A percentile compares a stretch with the other conserved stretches of the same genome.
Evolutionary conservation across 176 grass and related monocot genomes (phyloP).

Genomic region (Lolium perenne): DNA sequence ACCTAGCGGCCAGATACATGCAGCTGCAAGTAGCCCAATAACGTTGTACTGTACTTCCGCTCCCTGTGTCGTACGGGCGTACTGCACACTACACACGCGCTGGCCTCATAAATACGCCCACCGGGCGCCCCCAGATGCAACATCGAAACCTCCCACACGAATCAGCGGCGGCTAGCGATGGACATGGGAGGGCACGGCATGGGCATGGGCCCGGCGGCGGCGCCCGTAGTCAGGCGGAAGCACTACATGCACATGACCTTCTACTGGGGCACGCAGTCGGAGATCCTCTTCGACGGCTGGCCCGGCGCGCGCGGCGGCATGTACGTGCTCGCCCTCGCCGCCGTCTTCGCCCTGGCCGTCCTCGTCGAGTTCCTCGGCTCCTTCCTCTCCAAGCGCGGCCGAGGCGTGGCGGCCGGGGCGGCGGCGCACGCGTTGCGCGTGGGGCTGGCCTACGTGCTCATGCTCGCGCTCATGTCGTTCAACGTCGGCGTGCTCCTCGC

Average conservation of each 20-base stretch:
- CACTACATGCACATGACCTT: slow-evolving; percentile 87
- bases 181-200: slow-evolving; percentile 48
- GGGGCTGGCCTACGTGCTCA: slow-evolving; percentile 69
- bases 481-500: slow-evolving; percentile 77
- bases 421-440: slow-evolving; percentile 58
- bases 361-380: slow-evolving; percentile 60
- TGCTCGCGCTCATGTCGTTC: slow-evolving; percentile 98
- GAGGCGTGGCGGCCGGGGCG: slow-evolving; percentile 25
- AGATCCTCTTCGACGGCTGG: slow-evolving; percentile 79
- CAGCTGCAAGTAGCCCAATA: too few species aligned
- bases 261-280: slow-evolving; percentile 83
- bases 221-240: slow-evolving; percentile 22
- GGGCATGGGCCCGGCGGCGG: slow-evolving; percentile 12
- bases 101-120: background rate
- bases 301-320: slow-evolving; percentile 72
- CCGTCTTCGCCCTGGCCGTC: slow-evolving; percentile 52
- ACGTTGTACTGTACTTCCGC: background rate
- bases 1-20: too few species aligned
- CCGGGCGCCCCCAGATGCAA: background rate
- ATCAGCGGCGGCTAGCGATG: slow-evolving; percentile 21
- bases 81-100: background rate
- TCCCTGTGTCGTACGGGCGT: background rate
- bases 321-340: slow-evolving; percentile 72
- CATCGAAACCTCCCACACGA: background rate
- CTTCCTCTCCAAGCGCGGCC: background rate